phyloP scores from a whole-genome alignment of 2,329 filamentous ascomycete genomes.

The Aspergillus carbonarius region DNA sequence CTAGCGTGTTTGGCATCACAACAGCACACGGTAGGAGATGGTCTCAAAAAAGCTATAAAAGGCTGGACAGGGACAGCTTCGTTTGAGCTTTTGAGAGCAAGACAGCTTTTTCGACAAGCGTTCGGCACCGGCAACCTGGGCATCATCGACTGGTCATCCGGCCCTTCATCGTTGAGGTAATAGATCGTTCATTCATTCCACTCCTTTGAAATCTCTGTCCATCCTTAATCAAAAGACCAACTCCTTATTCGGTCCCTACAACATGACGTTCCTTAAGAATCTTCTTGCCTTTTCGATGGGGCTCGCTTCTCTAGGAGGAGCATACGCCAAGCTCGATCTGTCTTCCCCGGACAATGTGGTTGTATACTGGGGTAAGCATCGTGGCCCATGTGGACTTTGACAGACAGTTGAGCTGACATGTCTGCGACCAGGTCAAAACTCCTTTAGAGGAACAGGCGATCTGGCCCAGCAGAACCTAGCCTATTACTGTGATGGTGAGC shows the following conservation, averaged over 20 bases:
- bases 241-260: neutral
- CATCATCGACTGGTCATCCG: neutral
- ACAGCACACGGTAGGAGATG: neutral
- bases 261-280: conserved; percentile 29
- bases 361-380: conserved; percentile 60
- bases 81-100: neutral
- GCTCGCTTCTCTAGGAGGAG: conserved; percentile 32
- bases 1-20: neutral
- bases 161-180: neutral
- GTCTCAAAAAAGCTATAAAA: neutral
- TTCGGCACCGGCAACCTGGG: neutral
- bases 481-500: conserved; percentile 60
- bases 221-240: neutral
- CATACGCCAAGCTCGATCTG: conserved; percentile 45
- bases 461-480: conserved; percentile 56
- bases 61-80: neutral
- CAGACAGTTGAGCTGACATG: neutral
- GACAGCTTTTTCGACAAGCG: neutral
- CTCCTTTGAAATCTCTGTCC: neutral
- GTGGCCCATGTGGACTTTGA: too few species aligned
- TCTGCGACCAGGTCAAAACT: conserved; percentile 57
- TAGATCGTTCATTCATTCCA: neutral
- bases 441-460: conserved; percentile 47
- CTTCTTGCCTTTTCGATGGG: conserved; percentile 28
- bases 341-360: conserved; percentile 56